These are phyloP conservation scores for Pholiota microspora DNA, from an alignment of 768 basidiomycete genomes.

Conservation along the genomic window DNA sequence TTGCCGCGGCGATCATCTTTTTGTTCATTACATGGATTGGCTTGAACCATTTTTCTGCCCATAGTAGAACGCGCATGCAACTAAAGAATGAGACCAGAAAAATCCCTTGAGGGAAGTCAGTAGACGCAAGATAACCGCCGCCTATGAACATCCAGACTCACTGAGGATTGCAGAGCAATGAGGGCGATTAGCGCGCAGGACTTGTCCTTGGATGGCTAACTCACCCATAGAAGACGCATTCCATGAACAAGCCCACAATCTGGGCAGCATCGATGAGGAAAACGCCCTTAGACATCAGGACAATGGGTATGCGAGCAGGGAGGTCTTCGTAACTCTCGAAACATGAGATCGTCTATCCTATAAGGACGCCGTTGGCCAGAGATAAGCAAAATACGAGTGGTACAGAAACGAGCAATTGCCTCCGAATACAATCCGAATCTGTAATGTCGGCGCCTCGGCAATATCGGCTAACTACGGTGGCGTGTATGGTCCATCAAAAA, in stretches of 20 bases:
- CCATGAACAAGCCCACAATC: constrained; percentile 39
- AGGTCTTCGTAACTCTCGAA: not conserved
- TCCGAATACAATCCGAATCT: no score
- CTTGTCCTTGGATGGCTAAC: constrained; percentile 1
- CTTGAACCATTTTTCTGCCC: constrained; percentile 27
- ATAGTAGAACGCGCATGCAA: constrained; percentile 34
- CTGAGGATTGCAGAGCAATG: not conserved
- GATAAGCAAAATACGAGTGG: no score
- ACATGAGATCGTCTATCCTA: not conserved
- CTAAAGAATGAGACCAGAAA: constrained; percentile 34
- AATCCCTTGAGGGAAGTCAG: constrained; percentile 22
- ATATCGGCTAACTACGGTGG: no score
- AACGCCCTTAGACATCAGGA: constrained; percentile 18
- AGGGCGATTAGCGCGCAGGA: not conserved
- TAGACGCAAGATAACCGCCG: no score
- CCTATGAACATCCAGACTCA: not conserved
- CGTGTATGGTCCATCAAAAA: no score
- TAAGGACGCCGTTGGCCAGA: not conserved
- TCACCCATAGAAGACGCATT: constrained; percentile 37
- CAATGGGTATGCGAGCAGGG: not conserved
- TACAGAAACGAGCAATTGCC: no score
- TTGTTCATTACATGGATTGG: constrained; percentile 23
- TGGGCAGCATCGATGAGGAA: constrained; percentile 36
- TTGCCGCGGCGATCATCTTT: constrained; percentile 34
- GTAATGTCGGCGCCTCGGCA: no score